Evolutionary conservation across 108 stramenopile genomes (phyloP).

Genomic region (Cylindrotheca fusiformis): DNA sequence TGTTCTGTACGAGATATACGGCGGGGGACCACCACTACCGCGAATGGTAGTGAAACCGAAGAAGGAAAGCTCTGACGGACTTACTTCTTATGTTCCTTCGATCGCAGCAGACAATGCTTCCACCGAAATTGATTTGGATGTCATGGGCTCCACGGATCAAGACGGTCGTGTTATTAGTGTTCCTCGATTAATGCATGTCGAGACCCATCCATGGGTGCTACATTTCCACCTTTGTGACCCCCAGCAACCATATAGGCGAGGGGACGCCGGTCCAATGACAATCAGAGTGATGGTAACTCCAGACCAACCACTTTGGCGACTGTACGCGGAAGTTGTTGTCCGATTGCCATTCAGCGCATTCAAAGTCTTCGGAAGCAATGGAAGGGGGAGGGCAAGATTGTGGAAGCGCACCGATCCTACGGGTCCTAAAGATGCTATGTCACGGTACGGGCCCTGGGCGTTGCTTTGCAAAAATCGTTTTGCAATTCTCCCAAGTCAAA

Average conservation of each 20-base stretch:
- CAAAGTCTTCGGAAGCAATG: constrained; percentile 51
- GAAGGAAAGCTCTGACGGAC: constrained; percentile 6
- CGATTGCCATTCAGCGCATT: constrained; percentile 61
- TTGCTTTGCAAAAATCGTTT: constrained; percentile 69
- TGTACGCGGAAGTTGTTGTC: constrained; percentile 66
- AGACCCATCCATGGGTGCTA: constrained; percentile 79
- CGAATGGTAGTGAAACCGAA: constrained; percentile 58
- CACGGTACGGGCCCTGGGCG: constrained; percentile 81
- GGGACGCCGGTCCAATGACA: constrained; percentile 74
- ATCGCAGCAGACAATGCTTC: not conserved
- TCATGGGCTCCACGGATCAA: constrained; percentile 18
- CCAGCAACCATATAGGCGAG: constrained; percentile 76
- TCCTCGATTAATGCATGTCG: constrained; percentile 53
- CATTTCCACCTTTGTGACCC: constrained; percentile 82
- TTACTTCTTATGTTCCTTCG: constrained; percentile 10
- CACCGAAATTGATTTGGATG: constrained; percentile 28
- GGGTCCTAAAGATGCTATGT: constrained; percentile 31
- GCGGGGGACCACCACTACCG: constrained; percentile 86
- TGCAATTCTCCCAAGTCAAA: constrained; percentile 38
- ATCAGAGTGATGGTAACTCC: constrained; percentile 80
- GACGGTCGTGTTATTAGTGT: constrained; percentile 43
- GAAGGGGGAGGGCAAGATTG: constrained; percentile 64
- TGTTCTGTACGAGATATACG: constrained; percentile 82
- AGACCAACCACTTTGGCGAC: constrained; percentile 79
- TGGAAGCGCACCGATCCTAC: constrained; percentile 58